Evolutionary conservation across 108 stramenopile genomes (phyloP).

Genomic region (Cyclotella choctawhatcheeana): DNA sequence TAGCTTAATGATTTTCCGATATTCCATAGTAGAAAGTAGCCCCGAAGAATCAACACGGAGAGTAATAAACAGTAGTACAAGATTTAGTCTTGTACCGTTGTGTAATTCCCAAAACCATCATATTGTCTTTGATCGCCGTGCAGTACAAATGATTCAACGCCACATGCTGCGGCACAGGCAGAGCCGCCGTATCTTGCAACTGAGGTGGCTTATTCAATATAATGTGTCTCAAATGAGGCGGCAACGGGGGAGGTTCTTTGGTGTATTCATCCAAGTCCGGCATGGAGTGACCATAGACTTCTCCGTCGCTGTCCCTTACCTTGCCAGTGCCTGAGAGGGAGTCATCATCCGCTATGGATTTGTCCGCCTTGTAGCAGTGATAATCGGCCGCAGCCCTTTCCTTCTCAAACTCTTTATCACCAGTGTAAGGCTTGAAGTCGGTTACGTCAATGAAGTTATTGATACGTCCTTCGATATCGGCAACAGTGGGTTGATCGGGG

Average conservation of each 20-base stretch:
- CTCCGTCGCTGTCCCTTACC: conserved; percentile 63
- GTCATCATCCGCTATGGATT: background rate
- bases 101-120: conserved; percentile 99
- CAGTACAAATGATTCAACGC: conserved; percentile 99
- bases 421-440: conserved; percentile 96
- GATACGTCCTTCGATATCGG: conserved; percentile 97
- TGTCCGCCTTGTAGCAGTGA: conserved; percentile 31
- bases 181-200: conserved; percentile 87
- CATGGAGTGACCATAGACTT: conserved; percentile 86
- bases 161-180: conserved; percentile 98
- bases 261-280: conserved; percentile 98
- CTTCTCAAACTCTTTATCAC: conserved; percentile 89
- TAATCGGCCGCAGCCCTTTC: conserved; percentile 81
- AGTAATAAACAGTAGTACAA: conserved; percentile 97
- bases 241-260: conserved; percentile 99
- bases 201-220: conserved; percentile 97
- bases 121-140: conserved; percentile 98
- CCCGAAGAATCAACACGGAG: conserved; percentile 73
- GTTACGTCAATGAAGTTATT: conserved; percentile 99
- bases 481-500: conserved; percentile 96
- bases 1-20: too few species aligned
- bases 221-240: conserved; percentile 98
- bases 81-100: conserved; percentile 96
- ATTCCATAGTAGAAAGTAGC: too few species aligned
- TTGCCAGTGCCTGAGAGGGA: background rate